Percentiles rank a stretch among this genome's conserved stretches.
These are phyloP conservation scores for Hibiscus mutabilis DNA, from an alignment of 345 rosid species.

Conservation along the genomic window DNA sequence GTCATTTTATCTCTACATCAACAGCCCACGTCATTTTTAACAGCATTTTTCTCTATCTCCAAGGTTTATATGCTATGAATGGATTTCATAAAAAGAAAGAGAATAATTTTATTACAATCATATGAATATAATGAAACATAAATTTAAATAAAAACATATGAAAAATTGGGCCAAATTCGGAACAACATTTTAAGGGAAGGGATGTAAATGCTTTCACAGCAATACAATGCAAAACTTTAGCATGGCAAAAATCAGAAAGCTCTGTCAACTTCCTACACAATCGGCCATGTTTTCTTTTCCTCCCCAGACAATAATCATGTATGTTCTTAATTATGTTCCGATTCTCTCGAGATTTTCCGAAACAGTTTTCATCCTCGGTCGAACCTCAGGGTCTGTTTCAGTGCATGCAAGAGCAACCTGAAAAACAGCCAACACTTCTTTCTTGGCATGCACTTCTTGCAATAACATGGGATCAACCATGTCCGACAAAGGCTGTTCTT, in stretches of 20 bases:
- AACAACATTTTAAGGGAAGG: background rate
- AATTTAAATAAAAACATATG: constrained; percentile 9
- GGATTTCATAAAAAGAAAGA: background rate
- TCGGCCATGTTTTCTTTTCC: background rate
- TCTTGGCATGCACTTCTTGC: constrained; percentile 90
- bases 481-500: constrained; percentile 72
- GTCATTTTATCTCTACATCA: too few species aligned
- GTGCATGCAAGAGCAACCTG: constrained; percentile 90
- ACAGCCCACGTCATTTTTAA: too few species aligned
- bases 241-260: background rate
- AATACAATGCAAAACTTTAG: background rate
- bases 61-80: too few species aligned
- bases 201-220: background rate
- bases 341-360: constrained; percentile 79
- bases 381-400: constrained; percentile 72
- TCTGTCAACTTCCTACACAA: constrained; percentile 1
- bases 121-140: background rate
- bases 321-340: constrained; percentile 27
- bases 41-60: too few species aligned
- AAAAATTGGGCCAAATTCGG: background rate
- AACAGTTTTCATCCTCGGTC: constrained; percentile 91
- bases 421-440: constrained; percentile 77
- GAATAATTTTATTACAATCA: background rate
- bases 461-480: constrained; percentile 86
- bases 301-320: background rate